Percentiles rank a stretch among this genome's conserved stretches.
Conservation (phyloP, 2,329 filamentous ascomycete genomes). For the Aspergillus viridinutans region DNA sequence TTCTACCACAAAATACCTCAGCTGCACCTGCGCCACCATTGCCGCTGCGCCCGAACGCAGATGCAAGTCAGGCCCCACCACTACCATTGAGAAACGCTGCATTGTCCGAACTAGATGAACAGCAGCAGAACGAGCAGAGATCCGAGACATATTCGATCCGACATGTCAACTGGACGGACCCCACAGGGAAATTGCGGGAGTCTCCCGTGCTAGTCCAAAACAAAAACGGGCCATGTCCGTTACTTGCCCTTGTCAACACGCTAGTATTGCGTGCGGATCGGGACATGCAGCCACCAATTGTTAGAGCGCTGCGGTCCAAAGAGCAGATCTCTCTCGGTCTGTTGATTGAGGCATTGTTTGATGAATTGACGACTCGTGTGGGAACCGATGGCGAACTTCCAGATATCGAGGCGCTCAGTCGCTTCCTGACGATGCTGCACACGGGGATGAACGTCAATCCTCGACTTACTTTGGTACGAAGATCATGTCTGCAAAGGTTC, state of each 20-base stretch:
- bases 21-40: slow-evolving; percentile 7
- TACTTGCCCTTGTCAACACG: slow-evolving; percentile 90
- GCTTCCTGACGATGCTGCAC: slow-evolving; percentile 81
- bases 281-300: slow-evolving; percentile 63
- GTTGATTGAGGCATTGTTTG: slow-evolving; percentile 83
- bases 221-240: slow-evolving; percentile 86
- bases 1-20: slow-evolving; percentile 1
- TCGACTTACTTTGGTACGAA: slow-evolving; percentile 62
- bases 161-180: slow-evolving; percentile 81
- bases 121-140: slow-evolving; percentile 43
- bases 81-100: slow-evolving; percentile 6
- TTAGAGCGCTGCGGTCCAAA: slow-evolving; percentile 70
- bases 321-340: slow-evolving; percentile 86
- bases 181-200: slow-evolving; percentile 59
- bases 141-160: slow-evolving; percentile 90
- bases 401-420: slow-evolving; percentile 82
- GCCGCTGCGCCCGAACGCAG: slow-evolving; percentile 3
- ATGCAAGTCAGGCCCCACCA: slow-evolving; percentile 1
- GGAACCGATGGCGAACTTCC: slow-evolving; percentile 67
- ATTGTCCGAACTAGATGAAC: slow-evolving; percentile 28
- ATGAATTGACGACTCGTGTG: slow-evolving; percentile 80
- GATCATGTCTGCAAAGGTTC: neutral
- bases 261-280: slow-evolving; percentile 76
- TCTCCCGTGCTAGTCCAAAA: slow-evolving; percentile 91
- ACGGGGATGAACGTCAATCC: slow-evolving; percentile 99